phyloP scores from a whole-genome alignment of 2,329 filamentous ascomycete species.

The Neodidymelliopsis sp. region DNA sequence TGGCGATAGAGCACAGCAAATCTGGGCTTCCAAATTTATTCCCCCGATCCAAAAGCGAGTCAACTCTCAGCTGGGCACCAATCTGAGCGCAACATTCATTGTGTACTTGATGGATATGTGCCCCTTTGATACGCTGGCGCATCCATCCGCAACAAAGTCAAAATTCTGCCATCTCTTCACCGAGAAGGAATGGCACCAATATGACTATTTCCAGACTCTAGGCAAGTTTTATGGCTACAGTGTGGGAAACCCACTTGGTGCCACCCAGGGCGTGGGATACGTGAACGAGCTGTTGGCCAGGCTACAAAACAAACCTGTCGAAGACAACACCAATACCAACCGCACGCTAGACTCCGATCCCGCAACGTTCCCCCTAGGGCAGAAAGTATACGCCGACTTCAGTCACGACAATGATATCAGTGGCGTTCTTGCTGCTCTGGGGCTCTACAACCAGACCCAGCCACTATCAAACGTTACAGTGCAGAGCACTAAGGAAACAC shows the following conservation, averaged over 20 bases:
- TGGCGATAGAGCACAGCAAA: conserved; percentile 58
- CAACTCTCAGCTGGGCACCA: conserved; percentile 73
- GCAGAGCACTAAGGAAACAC: conserved; percentile 60
- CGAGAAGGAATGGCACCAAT: conserved; percentile 74
- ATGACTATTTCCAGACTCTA: conserved; percentile 81
- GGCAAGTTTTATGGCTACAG: conserved; percentile 87
- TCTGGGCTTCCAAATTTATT: conserved; percentile 71
- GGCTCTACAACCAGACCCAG: conserved; percentile 73
- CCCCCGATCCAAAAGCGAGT: conserved; percentile 73
- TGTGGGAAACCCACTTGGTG: conserved; percentile 77
- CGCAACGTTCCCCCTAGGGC: conserved; percentile 74
- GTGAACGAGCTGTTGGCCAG: conserved; percentile 87
- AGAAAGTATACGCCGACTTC: conserved; percentile 82
- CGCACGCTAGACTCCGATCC: conserved; percentile 73
- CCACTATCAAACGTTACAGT: conserved; percentile 57
- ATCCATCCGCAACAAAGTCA: conserved; percentile 63
- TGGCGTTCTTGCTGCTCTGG: conserved; percentile 76
- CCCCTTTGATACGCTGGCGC: conserved; percentile 78
- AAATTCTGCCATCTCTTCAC: conserved; percentile 81
- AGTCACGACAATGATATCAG: conserved; percentile 91
- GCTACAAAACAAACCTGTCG: conserved; percentile 72
- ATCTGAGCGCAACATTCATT: conserved; percentile 68
- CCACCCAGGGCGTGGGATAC: conserved; percentile 87
- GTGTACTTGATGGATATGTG: conserved; percentile 87
- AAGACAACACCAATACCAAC: conserved; percentile 79